Evolutionary conservation across 192 early-diverging fungal genomes (phyloP).

Genomic region (Diversispora epigaea): DNA sequence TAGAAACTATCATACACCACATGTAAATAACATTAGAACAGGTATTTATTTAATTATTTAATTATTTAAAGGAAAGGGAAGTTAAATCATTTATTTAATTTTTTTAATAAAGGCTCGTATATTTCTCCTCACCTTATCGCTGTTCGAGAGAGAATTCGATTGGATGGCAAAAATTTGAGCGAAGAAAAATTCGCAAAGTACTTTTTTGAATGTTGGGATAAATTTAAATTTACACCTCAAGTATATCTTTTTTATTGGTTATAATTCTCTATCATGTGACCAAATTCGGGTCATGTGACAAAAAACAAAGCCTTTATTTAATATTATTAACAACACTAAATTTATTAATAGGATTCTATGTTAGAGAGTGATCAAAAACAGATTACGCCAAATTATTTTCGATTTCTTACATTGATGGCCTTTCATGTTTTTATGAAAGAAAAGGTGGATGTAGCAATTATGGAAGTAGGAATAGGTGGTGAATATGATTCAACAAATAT

Average conservation of each 20-base stretch:
- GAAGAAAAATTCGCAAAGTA: constrained; percentile 66
- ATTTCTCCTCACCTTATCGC: constrained; percentile 93
- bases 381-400: constrained; percentile 77
- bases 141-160: constrained; percentile 91
- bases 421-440: constrained; percentile 85
- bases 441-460: constrained; percentile 74
- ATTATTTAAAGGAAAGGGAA: not conserved
- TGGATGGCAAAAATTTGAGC: constrained; percentile 81
- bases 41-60: constrained; percentile 2
- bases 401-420: constrained; percentile 88
- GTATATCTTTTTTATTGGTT: no score
- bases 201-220: constrained; percentile 85
- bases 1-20: constrained; percentile 35
- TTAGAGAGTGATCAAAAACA: not conserved
- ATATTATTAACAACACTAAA: not conserved
- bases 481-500: constrained; percentile 86
- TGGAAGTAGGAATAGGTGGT: constrained; percentile 85
- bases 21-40: constrained; percentile 11
- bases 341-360: not conserved
- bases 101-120: constrained; percentile 68
- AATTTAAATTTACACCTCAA: constrained; percentile 45
- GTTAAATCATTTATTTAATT: constrained; percentile 8
- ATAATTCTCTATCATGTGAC: no score
- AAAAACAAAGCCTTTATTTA: not conserved
- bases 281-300: no score